Evolutionary conservation across 768 basidiomycete species (phyloP).

Genomic region (Phaffia tasmanica): DNA sequence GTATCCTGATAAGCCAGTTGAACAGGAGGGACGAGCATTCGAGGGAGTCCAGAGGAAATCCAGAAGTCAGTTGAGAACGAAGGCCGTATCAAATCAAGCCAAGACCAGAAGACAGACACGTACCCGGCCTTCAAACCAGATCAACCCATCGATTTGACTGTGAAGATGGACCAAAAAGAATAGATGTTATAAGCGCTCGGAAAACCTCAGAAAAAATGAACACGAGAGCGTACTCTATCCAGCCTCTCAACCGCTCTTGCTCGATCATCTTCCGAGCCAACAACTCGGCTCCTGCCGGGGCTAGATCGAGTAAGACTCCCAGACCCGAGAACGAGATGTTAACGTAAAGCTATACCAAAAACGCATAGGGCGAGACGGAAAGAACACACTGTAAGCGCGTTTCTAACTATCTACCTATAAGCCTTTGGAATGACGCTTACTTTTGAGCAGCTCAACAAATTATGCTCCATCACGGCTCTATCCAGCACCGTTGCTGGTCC

Average conservation of each 20-base stretch:
- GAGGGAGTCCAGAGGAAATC: conserved; percentile 1
- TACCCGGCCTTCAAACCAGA: conserved; percentile 72
- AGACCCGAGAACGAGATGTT: conserved; percentile 94
- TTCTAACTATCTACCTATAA: not conserved
- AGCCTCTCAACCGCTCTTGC: conserved; percentile 81
- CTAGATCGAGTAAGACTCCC: conserved; percentile 75
- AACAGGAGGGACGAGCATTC: too few relatives aligned
- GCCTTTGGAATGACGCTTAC: conserved; percentile 34
- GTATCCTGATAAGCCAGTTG: conserved; percentile 2
- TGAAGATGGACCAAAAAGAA: not conserved
- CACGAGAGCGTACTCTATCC: conserved; percentile 51
- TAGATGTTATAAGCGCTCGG: not conserved
- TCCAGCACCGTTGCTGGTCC: conserved; percentile 94
- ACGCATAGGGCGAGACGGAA: not conserved
- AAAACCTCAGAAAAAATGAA: not conserved
- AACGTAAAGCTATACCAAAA: conserved; percentile 54
- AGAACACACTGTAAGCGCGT: not conserved
- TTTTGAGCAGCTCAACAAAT: conserved; percentile 87
- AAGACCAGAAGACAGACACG: not conserved
- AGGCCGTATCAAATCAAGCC: not conserved
- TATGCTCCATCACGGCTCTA: conserved; percentile 97
- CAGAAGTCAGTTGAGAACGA: not conserved
- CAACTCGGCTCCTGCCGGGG: conserved; percentile 84
- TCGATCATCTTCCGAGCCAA: conserved; percentile 99
- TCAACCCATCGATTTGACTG: conserved; percentile 75